Evolutionary conservation across 768 basidiomycete genomes (phyloP).

Genomic region (Paxillus involutus): DNA sequence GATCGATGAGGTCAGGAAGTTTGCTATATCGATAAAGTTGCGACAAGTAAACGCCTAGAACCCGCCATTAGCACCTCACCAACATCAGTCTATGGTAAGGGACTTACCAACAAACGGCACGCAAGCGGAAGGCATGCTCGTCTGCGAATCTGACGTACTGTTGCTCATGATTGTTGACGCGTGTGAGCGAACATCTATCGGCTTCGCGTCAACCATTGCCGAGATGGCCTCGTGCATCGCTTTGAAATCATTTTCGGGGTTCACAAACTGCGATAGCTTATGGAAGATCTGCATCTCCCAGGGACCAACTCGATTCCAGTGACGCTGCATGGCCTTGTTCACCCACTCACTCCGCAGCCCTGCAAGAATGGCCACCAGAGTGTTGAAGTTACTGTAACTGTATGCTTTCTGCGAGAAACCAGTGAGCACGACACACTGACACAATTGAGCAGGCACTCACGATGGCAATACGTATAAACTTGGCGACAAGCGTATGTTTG

Average conservation of each 20-base stretch:
- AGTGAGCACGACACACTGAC: conserved; percentile 1
- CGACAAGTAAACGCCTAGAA: conserved; percentile 71
- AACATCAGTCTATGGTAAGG: neutral
- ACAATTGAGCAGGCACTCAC: conserved; percentile 41
- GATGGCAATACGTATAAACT: conserved; percentile 86
- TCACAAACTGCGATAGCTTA: conserved; percentile 68
- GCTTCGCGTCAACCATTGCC: conserved; percentile 64
- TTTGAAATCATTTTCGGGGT: conserved; percentile 67
- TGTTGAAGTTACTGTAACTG: conserved; percentile 71
- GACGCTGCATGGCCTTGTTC: conserved; percentile 60
- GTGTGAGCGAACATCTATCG: conserved; percentile 52
- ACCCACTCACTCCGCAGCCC: conserved; percentile 75
- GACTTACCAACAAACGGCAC: conserved; percentile 80
- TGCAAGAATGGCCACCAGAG: conserved; percentile 75
- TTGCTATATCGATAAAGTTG: conserved; percentile 63
- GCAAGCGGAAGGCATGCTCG: conserved; percentile 54
- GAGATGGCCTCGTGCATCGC: conserved; percentile 67
- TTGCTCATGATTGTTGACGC: conserved; percentile 53
- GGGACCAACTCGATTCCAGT: conserved; percentile 63
- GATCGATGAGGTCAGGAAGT: conserved; percentile 81
- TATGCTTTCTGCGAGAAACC: conserved; percentile 68
- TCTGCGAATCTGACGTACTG: conserved; percentile 39
- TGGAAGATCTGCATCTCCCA: conserved; percentile 75
- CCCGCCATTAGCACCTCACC: conserved; percentile 1
- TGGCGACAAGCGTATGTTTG: conserved; percentile 63